These are phyloP conservation scores for Bromus sterilis DNA, from an alignment of 176 grass and related monocot genomes.

Conservation along the genomic window DNA sequence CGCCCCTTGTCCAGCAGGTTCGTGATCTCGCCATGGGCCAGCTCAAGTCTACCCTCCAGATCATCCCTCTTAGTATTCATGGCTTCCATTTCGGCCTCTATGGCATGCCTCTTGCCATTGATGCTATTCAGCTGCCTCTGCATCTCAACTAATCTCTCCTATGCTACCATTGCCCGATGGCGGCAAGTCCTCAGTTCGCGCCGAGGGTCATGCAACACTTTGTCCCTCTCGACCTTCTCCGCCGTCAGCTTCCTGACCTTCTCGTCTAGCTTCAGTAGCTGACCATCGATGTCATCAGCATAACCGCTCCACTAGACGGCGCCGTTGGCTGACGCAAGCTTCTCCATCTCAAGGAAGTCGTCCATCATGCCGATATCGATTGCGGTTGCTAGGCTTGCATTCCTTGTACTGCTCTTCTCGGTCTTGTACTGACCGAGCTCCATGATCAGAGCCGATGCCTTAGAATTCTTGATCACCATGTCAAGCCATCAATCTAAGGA, in stretches of 20 bases:
- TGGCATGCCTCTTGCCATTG: constrained; percentile 47
- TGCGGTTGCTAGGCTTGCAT: constrained; percentile 11
- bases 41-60: constrained; percentile 48
- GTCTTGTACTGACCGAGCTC: no score
- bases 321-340: constrained; percentile 23
- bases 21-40: constrained; percentile 37
- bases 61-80: constrained; percentile 43
- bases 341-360: constrained; percentile 93
- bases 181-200: constrained; percentile 36
- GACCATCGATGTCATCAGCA: constrained; percentile 11
- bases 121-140: constrained; percentile 69
- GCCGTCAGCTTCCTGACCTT: constrained; percentile 38
- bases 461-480: no score
- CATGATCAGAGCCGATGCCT: no score
- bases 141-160: constrained; percentile 48
- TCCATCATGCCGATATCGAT: constrained; percentile 46
- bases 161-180: constrained; percentile 34
- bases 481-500: no score
- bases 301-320: not conserved
- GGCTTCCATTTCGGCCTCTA: constrained; percentile 45
- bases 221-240: constrained; percentile 55
- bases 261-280: constrained; percentile 38
- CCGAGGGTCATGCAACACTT: constrained; percentile 39
- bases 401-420: constrained; percentile 41
- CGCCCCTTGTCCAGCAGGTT: constrained; percentile 39